Evolutionary conservation across 495 filamentous ascomycete genomes (phyloP), one percentile per base, ranked within the genome.

Genomic region (Sporormia fimetaria): DNA sequence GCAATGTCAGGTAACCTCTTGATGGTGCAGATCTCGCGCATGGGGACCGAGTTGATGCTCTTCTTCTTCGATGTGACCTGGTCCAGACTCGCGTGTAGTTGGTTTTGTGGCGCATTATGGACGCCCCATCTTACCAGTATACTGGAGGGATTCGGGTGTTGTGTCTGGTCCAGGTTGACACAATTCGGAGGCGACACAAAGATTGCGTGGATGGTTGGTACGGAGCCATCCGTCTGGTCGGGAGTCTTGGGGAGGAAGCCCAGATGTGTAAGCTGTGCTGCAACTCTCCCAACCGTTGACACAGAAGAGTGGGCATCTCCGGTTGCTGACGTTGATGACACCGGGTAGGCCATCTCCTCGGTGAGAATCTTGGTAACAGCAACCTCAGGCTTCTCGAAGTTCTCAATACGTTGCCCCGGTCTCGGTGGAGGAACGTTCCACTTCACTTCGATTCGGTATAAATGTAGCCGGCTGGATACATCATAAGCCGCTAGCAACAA

Each of bases 101-200:
- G 63, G 17, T 72, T 67, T 22, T 73, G 65, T 12, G 74, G 67
- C 25, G 58, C 63, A 6, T 77, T 62, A n/a, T 54, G 41, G 11
- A 90, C 56, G 46, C 87, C 78, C 85, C 83, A 93, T 40, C 79
- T 71, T 21, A 79, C 76, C 38, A 92, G 72, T 21, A 83, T 69
- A 48, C 75, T 86, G 43, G 74, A 68, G 3, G 69, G 62, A 12
- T 75, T 75, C 48, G 76, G 72, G 21, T 72, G 67, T 18, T 74
- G 63, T 30, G 32, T 49, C 20, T 57, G 67, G 63, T 62, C 66
- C 46, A 55, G 64, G 37, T 59, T 59, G 9, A 48, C 26, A 14
- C 50, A 27, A 11, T 51, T 42, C 33, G 71, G 64, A 57, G 75
- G 35, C 60, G 76, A 71, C 14, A 82, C 81, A 42, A 82, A 81